Conservation (phyloP, 2,329 filamentous ascomycete genomes). For the Coleophoma eucalyptorum region DNA sequence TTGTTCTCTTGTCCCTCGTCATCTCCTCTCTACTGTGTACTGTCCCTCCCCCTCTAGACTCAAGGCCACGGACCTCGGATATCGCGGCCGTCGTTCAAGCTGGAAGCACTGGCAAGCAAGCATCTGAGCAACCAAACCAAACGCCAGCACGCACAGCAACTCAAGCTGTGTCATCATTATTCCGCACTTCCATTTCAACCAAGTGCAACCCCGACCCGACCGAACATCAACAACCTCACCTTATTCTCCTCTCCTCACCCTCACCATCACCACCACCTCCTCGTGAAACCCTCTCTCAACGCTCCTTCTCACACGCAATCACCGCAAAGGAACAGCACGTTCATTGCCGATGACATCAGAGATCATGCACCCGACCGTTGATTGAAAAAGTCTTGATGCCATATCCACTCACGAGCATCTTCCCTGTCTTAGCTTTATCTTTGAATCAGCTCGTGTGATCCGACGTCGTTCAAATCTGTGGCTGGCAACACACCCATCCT, state of each 20-base stretch:
- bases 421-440: conserved; percentile 4
- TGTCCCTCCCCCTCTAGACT: too few relatives aligned
- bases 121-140: background rate
- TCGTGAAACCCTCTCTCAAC: background rate
- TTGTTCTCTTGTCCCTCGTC: too few relatives aligned
- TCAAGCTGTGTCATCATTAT: background rate
- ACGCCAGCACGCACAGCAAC: background rate
- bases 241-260: background rate
- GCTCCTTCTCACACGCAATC: background rate
- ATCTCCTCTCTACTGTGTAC: too few relatives aligned
- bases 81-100: too few relatives aligned
- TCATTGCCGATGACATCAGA: conserved; percentile 15
- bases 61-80: too few relatives aligned
- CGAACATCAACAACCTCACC: background rate
- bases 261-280: background rate
- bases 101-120: background rate
- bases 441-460: conserved; percentile 16
- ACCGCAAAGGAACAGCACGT: background rate
- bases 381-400: conserved; percentile 9
- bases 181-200: too few relatives aligned
- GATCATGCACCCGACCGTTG: conserved; percentile 15
- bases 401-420: conserved; percentile 3
- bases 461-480: background rate
- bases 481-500: background rate
- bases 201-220: background rate